Evolutionary conservation across 148 eudicot genomes (phyloP).

Genomic region (Arctostaphylos glauca): DNA sequence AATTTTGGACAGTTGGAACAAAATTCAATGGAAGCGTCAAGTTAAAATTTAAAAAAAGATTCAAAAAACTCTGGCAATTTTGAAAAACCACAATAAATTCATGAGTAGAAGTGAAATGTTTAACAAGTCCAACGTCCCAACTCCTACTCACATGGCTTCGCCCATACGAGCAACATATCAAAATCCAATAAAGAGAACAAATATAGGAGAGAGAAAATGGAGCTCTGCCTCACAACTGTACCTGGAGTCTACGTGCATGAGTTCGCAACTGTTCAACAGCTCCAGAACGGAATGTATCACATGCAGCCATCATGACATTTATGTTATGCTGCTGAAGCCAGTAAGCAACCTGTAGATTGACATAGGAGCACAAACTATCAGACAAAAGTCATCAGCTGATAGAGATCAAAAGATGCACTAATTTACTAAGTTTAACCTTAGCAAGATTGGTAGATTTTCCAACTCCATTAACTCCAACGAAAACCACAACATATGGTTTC

Average conservation of each 20-base stretch:
- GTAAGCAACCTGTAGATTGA: slow-evolving; percentile 73
- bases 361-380: slow-evolving; percentile 13
- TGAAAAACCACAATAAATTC: neutral
- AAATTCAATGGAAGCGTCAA: neutral
- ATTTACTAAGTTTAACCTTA: slow-evolving; percentile 45
- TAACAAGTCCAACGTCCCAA: neutral
- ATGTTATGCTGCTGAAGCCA: slow-evolving; percentile 90
- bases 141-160: neutral
- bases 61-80: neutral
- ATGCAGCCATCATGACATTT: slow-evolving; percentile 99
- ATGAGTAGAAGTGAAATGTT: neutral
- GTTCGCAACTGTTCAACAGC: slow-evolving; percentile 99
- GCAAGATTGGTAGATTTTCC: slow-evolving; percentile 99
- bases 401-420: neutral
- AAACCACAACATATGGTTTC: slow-evolving; percentile 95
- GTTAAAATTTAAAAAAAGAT: neutral
- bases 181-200: neutral
- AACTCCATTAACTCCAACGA: slow-evolving; percentile 99
- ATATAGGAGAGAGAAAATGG: neutral
- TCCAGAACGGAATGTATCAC: slow-evolving; percentile 97
- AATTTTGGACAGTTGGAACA: neutral
- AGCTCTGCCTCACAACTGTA: slow-evolving; percentile 14
- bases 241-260: slow-evolving; percentile 98
- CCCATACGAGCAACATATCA: neutral
- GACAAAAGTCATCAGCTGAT: neutral